Conservation (phyloP, 176 grass and related monocot species). For the Typha latifolia region DNA sequence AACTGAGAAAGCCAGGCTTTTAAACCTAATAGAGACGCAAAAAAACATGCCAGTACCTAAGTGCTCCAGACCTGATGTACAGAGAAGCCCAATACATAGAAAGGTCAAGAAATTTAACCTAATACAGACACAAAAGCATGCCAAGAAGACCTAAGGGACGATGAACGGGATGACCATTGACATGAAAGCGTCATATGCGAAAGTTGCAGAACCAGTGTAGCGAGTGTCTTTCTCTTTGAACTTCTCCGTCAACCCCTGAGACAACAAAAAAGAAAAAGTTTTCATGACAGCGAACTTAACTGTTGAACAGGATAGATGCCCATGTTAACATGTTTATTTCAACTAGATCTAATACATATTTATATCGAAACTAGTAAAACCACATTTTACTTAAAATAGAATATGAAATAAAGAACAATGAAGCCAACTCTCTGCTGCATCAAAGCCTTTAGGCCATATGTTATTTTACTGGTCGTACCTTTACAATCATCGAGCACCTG, state of each 20-base stretch:
- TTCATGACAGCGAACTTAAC: too few relatives aligned
- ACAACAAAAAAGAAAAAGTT: neutral
- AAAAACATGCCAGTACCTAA: too few relatives aligned
- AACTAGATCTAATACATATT: too few relatives aligned
- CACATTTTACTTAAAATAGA: neutral
- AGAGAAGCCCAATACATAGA: neutral
- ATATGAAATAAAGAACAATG: neutral
- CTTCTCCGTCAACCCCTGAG: slow-evolving; percentile 80
- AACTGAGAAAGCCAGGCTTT: too few relatives aligned
- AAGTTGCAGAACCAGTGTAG: slow-evolving; percentile 62
- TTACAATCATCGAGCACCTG: slow-evolving; percentile 73
- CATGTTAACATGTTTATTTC: too few relatives aligned
- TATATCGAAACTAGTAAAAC: too few relatives aligned
- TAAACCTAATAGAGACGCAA: too few relatives aligned
- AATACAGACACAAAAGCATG: neutral
- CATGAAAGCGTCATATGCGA: slow-evolving; percentile 68
- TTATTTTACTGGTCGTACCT: slow-evolving; percentile 29
- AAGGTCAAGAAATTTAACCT: neutral
- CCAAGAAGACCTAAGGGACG: slow-evolving; percentile 31
- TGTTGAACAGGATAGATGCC: too few relatives aligned
- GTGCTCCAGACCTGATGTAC: neutral
- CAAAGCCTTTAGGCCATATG: too few relatives aligned
- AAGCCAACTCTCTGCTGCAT: neutral
- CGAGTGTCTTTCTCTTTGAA: slow-evolving; percentile 76
- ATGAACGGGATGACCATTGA: slow-evolving; percentile 71